phyloP scores from a whole-genome alignment of 2,329 filamentous ascomycete species.

The Calonectria naviculata region DNA sequence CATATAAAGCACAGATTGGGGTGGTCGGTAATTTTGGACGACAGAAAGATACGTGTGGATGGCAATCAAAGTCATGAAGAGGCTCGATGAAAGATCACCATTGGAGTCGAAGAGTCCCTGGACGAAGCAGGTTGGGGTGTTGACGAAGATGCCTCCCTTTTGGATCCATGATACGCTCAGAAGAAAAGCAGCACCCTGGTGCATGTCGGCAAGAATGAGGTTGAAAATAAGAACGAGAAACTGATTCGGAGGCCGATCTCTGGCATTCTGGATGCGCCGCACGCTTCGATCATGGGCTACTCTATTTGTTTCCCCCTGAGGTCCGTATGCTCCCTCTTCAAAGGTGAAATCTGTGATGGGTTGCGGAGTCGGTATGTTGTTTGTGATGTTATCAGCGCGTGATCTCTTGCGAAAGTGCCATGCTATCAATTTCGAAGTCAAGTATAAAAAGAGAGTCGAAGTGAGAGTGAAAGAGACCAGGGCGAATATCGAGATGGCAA shows the following conservation, averaged over 20 bases:
- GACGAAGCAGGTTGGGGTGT: constrained; percentile 64
- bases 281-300: constrained; percentile 15
- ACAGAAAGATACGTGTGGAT: constrained; percentile 74
- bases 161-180: constrained; percentile 70
- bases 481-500: constrained; percentile 42
- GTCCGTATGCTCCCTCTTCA: constrained; percentile 16
- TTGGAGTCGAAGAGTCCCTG: constrained; percentile 77
- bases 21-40: constrained; percentile 64
- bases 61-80: constrained; percentile 74
- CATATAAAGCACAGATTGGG: constrained; percentile 61
- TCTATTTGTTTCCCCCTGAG: constrained; percentile 20
- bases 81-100: constrained; percentile 72
- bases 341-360: constrained; percentile 44
- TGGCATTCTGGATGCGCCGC: constrained; percentile 18
- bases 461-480: constrained; percentile 43
- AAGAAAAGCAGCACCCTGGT: constrained; percentile 72
- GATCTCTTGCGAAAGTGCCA: constrained; percentile 35
- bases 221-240: constrained; percentile 78
- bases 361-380: constrained; percentile 27
- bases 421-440: constrained; percentile 40
- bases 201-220: constrained; percentile 73
- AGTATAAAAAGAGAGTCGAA: constrained; percentile 41
- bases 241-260: constrained; percentile 62
- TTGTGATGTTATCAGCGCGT: constrained; percentile 22
- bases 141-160: constrained; percentile 63